phyloP scores from a whole-genome alignment of 2,329 filamentous ascomycete genomes.

The Lomentospora prolificans region DNA sequence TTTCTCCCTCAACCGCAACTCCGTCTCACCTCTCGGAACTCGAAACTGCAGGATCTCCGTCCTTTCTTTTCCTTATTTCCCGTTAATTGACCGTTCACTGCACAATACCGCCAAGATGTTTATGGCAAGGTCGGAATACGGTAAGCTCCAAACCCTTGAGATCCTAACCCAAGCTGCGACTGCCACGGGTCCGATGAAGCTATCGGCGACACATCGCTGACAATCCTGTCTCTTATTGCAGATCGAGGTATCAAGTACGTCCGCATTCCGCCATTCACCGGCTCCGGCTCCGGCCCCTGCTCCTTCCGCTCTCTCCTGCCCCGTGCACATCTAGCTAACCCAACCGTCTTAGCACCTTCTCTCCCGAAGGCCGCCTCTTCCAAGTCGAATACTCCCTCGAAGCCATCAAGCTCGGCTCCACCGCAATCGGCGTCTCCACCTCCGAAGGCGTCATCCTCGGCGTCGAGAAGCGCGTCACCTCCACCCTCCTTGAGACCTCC shows the following conservation, averaged over 20 bases:
- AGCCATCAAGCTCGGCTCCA: constrained; percentile 98
- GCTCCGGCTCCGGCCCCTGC: neutral
- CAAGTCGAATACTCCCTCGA: constrained; percentile 99
- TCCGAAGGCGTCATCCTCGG: constrained; percentile 91
- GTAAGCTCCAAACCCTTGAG: constrained; percentile 41
- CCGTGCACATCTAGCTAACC: constrained; percentile 6
- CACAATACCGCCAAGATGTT: constrained; percentile 66
- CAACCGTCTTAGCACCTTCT: constrained; percentile 69
- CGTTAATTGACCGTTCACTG: neutral
- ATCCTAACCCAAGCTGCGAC: neutral
- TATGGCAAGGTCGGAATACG: constrained; percentile 99
- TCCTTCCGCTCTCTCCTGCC: constrained; percentile 6
- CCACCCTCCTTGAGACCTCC: constrained; percentile 90
- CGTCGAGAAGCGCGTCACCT: constrained; percentile 98
- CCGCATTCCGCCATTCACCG: constrained; percentile 11
- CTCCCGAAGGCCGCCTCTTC: constrained; percentile 97
- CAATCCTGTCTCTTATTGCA: constrained; percentile 25
- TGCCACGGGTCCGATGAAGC: neutral
- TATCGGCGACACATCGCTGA: neutral
- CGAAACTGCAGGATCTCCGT: neutral
- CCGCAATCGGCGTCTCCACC: constrained; percentile 94
- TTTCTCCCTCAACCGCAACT: neutral
- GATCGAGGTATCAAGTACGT: constrained; percentile 96
- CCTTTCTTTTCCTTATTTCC: neutral
- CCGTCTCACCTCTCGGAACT: neutral